phyloP scores from a whole-genome alignment of 768 basidiomycete species.

The Leucocoprinus leucothites region DNA sequence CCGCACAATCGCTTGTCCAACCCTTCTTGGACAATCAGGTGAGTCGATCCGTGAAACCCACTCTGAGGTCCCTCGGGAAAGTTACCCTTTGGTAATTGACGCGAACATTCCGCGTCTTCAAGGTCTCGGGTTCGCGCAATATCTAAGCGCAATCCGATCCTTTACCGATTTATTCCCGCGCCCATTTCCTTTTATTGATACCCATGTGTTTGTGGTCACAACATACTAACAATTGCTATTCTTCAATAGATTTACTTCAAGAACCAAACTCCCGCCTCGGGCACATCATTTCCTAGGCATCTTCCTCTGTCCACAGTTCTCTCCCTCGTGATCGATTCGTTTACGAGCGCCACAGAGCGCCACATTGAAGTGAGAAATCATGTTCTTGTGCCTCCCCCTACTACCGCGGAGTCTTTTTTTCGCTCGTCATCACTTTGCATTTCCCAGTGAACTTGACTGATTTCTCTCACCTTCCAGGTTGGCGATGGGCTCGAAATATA shows the following conservation, averaged over 20 bases:
- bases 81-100: conserved; percentile 1
- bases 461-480: conserved; percentile 48
- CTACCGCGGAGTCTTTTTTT: no score
- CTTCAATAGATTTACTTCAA: conserved; percentile 88
- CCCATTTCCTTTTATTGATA: conserved; percentile 22
- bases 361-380: conserved; percentile 80
- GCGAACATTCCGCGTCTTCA: conserved; percentile 6
- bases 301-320: conserved; percentile 80
- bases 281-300: conserved; percentile 73
- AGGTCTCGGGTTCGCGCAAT: conserved; percentile 13
- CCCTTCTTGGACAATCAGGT: conserved; percentile 99
- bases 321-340: conserved; percentile 89
- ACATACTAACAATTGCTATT: conserved; percentile 20
- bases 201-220: conserved; percentile 9
- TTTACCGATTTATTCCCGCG: conserved; percentile 45
- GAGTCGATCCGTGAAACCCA: conserved; percentile 31
- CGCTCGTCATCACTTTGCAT: background rate
- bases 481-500: conserved; percentile 95
- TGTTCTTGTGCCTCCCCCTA: no score
- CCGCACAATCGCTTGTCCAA: conserved; percentile 91
- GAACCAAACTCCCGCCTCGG: conserved; percentile 81
- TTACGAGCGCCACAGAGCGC: conserved; percentile 95
- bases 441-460: conserved; percentile 9
- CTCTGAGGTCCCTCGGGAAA: conserved; percentile 17
- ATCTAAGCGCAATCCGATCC: conserved; percentile 34